Evolutionary conservation across 2,329 filamentous ascomycete species (phyloP).

Genomic region (Verticillium klebahnii): DNA sequence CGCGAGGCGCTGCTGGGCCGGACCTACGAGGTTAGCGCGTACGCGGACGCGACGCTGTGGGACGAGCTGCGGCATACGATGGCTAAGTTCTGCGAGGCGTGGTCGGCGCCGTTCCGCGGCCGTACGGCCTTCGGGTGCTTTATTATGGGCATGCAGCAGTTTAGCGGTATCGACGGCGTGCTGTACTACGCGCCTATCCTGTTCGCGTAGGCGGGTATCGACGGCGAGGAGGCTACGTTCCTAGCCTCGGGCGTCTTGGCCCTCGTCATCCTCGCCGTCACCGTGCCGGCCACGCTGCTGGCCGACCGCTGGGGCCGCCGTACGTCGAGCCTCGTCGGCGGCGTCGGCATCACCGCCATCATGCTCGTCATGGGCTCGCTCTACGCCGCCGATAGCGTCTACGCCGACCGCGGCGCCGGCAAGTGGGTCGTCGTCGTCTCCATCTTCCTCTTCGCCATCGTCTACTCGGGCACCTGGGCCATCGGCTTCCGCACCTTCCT

Average conservation of each 20-base stretch:
- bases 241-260: slow-evolving; percentile 58
- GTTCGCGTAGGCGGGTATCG: slow-evolving; percentile 55
- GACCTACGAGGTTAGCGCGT: slow-evolving; percentile 17
- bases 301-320: slow-evolving; percentile 55
- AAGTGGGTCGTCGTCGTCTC: slow-evolving; percentile 46
- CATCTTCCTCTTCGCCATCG: slow-evolving; percentile 44
- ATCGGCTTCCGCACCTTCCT: slow-evolving; percentile 42
- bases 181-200: slow-evolving; percentile 60
- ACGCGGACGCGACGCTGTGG: slow-evolving; percentile 25
- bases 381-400: slow-evolving; percentile 42
- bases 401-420: slow-evolving; percentile 27
- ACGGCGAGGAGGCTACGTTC: slow-evolving; percentile 48
- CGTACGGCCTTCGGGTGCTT: slow-evolving; percentile 50
- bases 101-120: slow-evolving; percentile 26
- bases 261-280: slow-evolving; percentile 52
- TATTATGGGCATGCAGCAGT: slow-evolving; percentile 54
- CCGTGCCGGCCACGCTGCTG: slow-evolving; percentile 50
- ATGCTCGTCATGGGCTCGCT: slow-evolving; percentile 51
- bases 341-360: slow-evolving; percentile 39
- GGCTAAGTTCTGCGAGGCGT: neutral
- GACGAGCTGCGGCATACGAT: slow-evolving; percentile 29
- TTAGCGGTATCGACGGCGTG: slow-evolving; percentile 59
- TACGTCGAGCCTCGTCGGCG: slow-evolving; percentile 48
- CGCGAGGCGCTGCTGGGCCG: slow-evolving; percentile 34
- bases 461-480: slow-evolving; percentile 46